Base-by-base conservation (phyloP, 2,329 filamentous ascomycete genomes). In the Cercospora sp. region DNA sequence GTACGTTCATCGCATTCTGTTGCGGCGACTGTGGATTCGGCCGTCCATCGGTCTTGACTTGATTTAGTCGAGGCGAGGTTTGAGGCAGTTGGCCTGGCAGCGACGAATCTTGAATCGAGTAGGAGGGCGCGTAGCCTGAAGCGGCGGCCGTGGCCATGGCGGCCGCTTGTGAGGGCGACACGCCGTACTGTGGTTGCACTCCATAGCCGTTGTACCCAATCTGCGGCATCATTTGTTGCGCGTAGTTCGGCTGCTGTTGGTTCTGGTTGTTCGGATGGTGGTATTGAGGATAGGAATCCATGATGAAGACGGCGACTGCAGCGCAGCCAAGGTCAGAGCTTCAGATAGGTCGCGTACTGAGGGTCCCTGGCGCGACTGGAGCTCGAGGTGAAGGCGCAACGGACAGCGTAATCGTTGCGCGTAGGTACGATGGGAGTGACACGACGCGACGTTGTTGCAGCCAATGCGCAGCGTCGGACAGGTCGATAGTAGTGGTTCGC, bases 121-220 rank as follows among this genome's bases (percentile, higher is more conserved):
- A 90, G 73, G 91, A 91, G 70, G 82, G 87, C 53, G 53, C 53
- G 69, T 92, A 90, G 48, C 94, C 94, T 5, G 93, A 94, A 10
- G 94, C 94, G 1, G 94, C 94, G 18, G 94, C 94, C 1, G 94
- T 97, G 23, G 91, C 94, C 92, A 97, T 95, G 67, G 94, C 94
- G 60, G 94, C 94, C 13, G 93, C 93, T 80, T 96, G 92, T 58
- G 93, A 92, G 20, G 90, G 87, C 36, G 90, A 90, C 81, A 94
- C 92, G 67, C 87, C 90, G 82, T 96, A 96, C 23, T 82, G 82
- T 68, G 84, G 83, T 64, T 91, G 90, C 88, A 96, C 93, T 75
- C 86, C 86, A 74, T 89, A 85, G 72, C 73, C 94, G 78, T 91
- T 87, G 80, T 97, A 97, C 82, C 89, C 92, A 86, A 90, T 92